A percentile compares a stretch with the other conserved stretches of the same genome.
Evolutionary conservation across 257 asterid genomes (phyloP).

Genomic region (Solanum commersonii): DNA sequence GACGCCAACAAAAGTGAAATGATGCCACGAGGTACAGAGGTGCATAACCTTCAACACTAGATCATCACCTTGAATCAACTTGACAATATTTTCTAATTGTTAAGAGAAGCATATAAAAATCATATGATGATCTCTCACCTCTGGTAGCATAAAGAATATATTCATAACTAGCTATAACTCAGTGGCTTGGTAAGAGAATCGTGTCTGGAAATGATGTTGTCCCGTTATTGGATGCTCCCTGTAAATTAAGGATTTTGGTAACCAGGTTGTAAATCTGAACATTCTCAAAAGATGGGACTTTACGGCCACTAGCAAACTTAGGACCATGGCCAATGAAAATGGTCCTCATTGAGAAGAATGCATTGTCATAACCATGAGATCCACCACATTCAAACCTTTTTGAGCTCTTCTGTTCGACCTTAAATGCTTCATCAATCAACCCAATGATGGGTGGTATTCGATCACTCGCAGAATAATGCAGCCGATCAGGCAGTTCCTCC

Average conservation of each 20-base stretch:
- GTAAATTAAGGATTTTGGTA: slow-evolving; percentile 34
- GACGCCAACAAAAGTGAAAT: background rate
- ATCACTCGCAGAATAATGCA: slow-evolving; percentile 44
- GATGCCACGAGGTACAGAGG: background rate
- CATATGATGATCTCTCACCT: background rate
- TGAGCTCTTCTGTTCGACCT: slow-evolving; percentile 40
- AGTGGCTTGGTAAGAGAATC: slow-evolving; percentile 40
- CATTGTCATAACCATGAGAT: slow-evolving; percentile 72
- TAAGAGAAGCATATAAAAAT: background rate
- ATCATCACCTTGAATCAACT: background rate
- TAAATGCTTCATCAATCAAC: slow-evolving; percentile 48
- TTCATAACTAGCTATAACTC: background rate
- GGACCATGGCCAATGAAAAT: slow-evolving; percentile 73
- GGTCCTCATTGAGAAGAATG: slow-evolving; percentile 64
- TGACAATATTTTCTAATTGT: background rate
- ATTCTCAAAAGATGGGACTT: slow-evolving; percentile 64
- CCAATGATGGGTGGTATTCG: slow-evolving; percentile 66
- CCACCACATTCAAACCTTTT: slow-evolving; percentile 61
- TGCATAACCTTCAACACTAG: background rate
- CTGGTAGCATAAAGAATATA: background rate
- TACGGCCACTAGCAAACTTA: slow-evolving; percentile 41
- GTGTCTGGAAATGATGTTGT: slow-evolving; percentile 30
- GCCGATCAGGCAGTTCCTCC: slow-evolving; percentile 56
- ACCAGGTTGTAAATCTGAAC: slow-evolving; percentile 63
- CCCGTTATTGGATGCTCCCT: slow-evolving; percentile 67